A percentile compares a stretch with the other conserved stretches of the same genome.
These are phyloP conservation scores for Pezicula radicicola DNA, from an alignment of 2,329 filamentous ascomycete genomes.

Conservation along the genomic window DNA sequence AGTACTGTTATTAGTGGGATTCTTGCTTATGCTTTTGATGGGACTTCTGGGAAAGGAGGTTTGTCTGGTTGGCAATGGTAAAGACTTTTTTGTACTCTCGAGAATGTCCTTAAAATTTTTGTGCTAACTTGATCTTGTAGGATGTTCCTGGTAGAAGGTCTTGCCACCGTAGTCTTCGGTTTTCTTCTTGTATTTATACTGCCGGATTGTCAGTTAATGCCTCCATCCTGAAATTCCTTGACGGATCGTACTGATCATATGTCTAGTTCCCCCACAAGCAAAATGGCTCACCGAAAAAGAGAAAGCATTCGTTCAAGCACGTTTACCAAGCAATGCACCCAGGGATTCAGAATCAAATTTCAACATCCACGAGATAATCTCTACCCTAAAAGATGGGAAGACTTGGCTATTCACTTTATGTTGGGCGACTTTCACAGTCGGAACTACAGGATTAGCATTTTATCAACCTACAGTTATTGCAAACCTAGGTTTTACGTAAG, in stretches of 20 bases:
- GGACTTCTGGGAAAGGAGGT: conserved; percentile 7
- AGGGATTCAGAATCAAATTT: conserved; percentile 38
- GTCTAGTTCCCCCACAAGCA: conserved; percentile 37
- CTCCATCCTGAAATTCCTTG: conserved; percentile 1
- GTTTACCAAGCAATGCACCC: conserved; percentile 41
- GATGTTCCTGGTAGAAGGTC: conserved; percentile 42
- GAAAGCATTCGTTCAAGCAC: conserved; percentile 45
- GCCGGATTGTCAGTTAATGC: conserved; percentile 42
- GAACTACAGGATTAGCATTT: conserved; percentile 37
- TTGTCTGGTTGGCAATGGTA: conserved; percentile 33
- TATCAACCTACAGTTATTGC: conserved; percentile 42
- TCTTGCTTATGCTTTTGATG: conserved; percentile 41
- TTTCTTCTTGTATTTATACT: conserved; percentile 48
- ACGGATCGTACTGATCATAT: background rate
- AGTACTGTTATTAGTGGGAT: conserved; percentile 38
- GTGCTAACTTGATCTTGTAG: background rate
- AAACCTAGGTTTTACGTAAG: conserved; percentile 36
- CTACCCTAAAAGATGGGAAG: conserved; percentile 35
- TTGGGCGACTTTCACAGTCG: conserved; percentile 42
- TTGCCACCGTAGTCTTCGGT: conserved; percentile 43
- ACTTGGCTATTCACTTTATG: conserved; percentile 44
- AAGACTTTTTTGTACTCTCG: background rate
- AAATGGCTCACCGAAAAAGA: conserved; percentile 43
- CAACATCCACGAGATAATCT: conserved; percentile 33
- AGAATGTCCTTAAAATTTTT: background rate